phyloP scores from a whole-genome alignment of 345 rosid species.

The Eutrema heterophyllum region DNA sequence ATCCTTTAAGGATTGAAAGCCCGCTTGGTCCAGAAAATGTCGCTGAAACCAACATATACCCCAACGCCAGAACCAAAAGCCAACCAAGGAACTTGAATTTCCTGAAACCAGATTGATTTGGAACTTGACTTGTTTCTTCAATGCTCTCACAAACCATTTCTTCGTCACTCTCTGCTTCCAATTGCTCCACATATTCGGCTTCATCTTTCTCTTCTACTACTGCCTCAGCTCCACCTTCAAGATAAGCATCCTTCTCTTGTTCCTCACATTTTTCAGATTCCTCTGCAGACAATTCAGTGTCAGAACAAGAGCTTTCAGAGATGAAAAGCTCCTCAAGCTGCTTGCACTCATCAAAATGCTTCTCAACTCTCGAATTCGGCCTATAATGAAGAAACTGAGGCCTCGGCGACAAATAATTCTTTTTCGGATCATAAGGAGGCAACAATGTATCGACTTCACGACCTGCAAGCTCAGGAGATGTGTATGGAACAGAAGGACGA shows the following conservation, averaged over 20 bases:
- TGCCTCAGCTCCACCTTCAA: slow-evolving; percentile 5
- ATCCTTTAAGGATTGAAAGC: neutral
- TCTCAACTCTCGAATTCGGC: slow-evolving; percentile 55
- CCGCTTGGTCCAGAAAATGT: slow-evolving; percentile 29
- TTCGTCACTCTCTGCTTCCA: slow-evolving; percentile 24
- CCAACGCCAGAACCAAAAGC: slow-evolving; percentile 34
- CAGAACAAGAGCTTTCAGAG: slow-evolving; percentile 43
- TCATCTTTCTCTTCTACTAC: slow-evolving; percentile 23
- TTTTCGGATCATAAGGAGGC: slow-evolving; percentile 56
- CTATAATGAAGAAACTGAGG: slow-evolving; percentile 60
- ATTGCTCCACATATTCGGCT: neutral
- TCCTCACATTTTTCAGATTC: slow-evolving; percentile 46
- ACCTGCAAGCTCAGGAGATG: slow-evolving; percentile 45
- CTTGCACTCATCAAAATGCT: slow-evolving; percentile 32
- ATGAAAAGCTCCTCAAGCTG: slow-evolving; percentile 49
- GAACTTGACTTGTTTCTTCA: slow-evolving; percentile 26
- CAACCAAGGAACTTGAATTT: slow-evolving; percentile 40
- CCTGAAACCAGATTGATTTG: slow-evolving; percentile 34
- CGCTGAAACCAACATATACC: slow-evolving; percentile 31
- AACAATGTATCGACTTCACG: slow-evolving; percentile 52
- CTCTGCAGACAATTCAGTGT: slow-evolving; percentile 42
- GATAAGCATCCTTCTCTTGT: slow-evolving; percentile 30
- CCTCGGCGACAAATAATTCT: slow-evolving; percentile 59
- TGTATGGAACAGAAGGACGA: slow-evolving; percentile 21
- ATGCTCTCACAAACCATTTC: slow-evolving; percentile 22